These are phyloP conservation scores for Thyridium curvatum DNA, from an alignment of 2,329 filamentous ascomycete species.

Conservation along the genomic window DNA sequence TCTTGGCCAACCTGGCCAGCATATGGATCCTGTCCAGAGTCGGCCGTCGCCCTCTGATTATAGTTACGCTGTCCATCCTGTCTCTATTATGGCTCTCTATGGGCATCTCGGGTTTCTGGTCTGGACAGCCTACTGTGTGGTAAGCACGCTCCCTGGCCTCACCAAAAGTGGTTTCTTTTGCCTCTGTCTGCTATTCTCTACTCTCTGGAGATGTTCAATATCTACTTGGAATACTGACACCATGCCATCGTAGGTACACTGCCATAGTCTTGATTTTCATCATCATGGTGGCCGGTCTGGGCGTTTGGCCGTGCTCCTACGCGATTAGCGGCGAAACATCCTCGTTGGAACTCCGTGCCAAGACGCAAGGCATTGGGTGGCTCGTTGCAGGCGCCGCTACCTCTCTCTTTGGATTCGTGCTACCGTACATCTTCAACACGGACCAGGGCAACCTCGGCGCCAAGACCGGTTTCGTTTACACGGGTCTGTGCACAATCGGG, in stretches of 20 bases:
- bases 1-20: slow-evolving; percentile 34
- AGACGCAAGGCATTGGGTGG: slow-evolving; percentile 37
- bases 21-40: slow-evolving; percentile 35
- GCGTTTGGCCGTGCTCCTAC: slow-evolving; percentile 35
- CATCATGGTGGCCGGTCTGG: slow-evolving; percentile 32
- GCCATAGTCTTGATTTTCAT: slow-evolving; percentile 38
- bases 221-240: too few species aligned
- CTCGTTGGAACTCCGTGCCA: slow-evolving; percentile 33
- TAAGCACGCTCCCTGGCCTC: too few species aligned
- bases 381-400: slow-evolving; percentile 30
- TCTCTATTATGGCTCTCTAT: slow-evolving; percentile 34
- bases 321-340: slow-evolving; percentile 35
- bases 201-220: too few species aligned
- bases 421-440: slow-evolving; percentile 44
- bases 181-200: too few species aligned
- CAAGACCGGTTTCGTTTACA: slow-evolving; percentile 33
- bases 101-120: slow-evolving; percentile 39
- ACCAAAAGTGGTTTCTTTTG: too few species aligned
- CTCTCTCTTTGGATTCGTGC: slow-evolving; percentile 34
- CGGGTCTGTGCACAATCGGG: slow-evolving; percentile 26
- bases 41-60: slow-evolving; percentile 30
- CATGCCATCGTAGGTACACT: too few species aligned
- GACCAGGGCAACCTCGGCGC: slow-evolving; percentile 28
- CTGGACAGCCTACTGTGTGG: too few species aligned
- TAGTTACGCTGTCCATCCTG: slow-evolving; percentile 23